phyloP scores from a whole-genome alignment of 116 monocot species.

The Phalaenopsis hybrid region DNA sequence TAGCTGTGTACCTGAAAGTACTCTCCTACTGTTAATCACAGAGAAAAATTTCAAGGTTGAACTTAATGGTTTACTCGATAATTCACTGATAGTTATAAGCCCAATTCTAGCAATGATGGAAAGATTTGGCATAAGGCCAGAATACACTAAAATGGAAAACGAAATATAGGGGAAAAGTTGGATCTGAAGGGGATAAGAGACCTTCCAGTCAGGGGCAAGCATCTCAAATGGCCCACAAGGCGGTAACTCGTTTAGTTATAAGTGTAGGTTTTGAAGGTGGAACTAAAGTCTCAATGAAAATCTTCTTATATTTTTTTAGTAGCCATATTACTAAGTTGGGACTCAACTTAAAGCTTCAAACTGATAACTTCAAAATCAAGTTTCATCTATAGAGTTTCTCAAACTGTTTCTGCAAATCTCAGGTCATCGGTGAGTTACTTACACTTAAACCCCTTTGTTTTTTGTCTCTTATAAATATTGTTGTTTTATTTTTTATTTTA shows the following conservation, averaged over 20 bases:
- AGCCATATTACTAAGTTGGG: constrained; percentile 66
- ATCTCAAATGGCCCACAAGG: constrained; percentile 42
- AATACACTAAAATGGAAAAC: constrained; percentile 70
- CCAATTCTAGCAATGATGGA: constrained; percentile 91
- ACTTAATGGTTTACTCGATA: constrained; percentile 76
- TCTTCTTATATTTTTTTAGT: constrained; percentile 58
- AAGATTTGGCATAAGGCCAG: constrained; percentile 92
- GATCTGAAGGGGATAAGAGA: constrained; percentile 42
- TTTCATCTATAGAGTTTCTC: constrained; percentile 71
- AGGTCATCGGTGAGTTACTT: constrained; percentile 47
- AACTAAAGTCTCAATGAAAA: constrained; percentile 49
- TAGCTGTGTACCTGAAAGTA: constrained; percentile 82
- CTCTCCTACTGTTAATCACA: constrained; percentile 32
- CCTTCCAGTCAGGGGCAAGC: constrained; percentile 61
- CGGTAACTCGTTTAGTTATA: constrained; percentile 39
- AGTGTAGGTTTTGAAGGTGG: constrained; percentile 65
- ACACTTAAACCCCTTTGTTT: not conserved
- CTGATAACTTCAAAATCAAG: constrained; percentile 74
- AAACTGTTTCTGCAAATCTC: constrained; percentile 84
- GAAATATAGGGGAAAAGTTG: constrained; percentile 77
- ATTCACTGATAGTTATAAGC: constrained; percentile 58
- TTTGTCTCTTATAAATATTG: not conserved
- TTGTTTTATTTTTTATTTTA: not conserved
- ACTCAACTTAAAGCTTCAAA: constrained; percentile 58
- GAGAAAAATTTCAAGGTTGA: constrained; percentile 49